Evolutionary conservation across 2,329 filamentous ascomycete genomes (phyloP).

Genomic region (Colletotrichum salicis): DNA sequence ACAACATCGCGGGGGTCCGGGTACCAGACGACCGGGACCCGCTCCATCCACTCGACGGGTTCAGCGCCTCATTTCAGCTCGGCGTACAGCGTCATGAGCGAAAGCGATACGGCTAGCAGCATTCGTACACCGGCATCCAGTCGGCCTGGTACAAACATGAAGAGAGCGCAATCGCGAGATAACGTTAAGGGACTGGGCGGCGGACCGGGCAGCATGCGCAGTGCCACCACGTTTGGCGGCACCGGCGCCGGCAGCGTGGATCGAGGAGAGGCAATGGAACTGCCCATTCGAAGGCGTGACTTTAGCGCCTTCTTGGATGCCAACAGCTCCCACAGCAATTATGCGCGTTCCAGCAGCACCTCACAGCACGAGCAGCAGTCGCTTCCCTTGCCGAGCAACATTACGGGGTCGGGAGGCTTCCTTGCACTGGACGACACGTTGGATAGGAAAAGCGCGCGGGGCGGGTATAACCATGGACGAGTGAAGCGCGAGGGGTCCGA

Average conservation of each 20-base stretch:
- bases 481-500: slow-evolving; percentile 38
- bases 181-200: slow-evolving; percentile 23
- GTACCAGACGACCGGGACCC: slow-evolving; percentile 36
- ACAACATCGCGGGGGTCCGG: slow-evolving; percentile 36
- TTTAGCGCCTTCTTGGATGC: slow-evolving; percentile 20
- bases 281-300: slow-evolving; percentile 35
- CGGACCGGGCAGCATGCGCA: slow-evolving; percentile 30
- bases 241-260: slow-evolving; percentile 36
- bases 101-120: slow-evolving; percentile 43
- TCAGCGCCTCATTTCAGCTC: slow-evolving; percentile 42
- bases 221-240: slow-evolving; percentile 30
- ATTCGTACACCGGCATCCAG: slow-evolving; percentile 39
- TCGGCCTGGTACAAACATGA: slow-evolving; percentile 22
- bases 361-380: slow-evolving; percentile 32
- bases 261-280: slow-evolving; percentile 42
- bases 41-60: slow-evolving; percentile 38
- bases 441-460: slow-evolving; percentile 38
- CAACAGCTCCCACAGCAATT: slow-evolving; percentile 26
- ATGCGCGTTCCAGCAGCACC: slow-evolving; percentile 31
- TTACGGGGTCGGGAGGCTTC: slow-evolving; percentile 36
- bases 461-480: slow-evolving; percentile 2
- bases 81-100: slow-evolving; percentile 42
- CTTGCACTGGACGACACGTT: slow-evolving; percentile 40
- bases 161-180: slow-evolving; percentile 35
- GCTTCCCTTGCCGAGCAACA: slow-evolving; percentile 32